phyloP scores from a whole-genome alignment of 2,329 filamentous ascomycete genomes.

The Aspergillus nomiae region DNA sequence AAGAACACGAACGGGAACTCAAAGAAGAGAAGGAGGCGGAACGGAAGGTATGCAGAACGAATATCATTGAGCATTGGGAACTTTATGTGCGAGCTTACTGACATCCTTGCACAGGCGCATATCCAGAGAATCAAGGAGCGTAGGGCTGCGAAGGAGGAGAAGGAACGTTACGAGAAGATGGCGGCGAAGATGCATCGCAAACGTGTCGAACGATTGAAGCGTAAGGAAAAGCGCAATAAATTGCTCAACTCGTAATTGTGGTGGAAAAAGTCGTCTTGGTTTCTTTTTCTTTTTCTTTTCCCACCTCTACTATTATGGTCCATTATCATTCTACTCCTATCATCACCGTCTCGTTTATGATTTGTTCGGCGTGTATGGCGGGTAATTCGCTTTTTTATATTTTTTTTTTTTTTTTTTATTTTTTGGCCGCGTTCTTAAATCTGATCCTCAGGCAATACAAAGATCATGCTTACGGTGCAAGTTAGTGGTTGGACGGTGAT shows the following conservation, averaged over 20 bases:
- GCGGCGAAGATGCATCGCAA: conserved; percentile 98
- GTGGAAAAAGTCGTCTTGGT: background rate
- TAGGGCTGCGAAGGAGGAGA: conserved; percentile 86
- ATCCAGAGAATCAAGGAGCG: conserved; percentile 82
- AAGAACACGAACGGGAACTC: conserved; percentile 93
- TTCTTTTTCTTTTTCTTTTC: conserved; percentile 3
- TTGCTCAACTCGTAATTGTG: conserved; percentile 44
- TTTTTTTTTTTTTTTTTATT: background rate
- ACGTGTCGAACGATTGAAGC: conserved; percentile 87
- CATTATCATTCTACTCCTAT: background rate
- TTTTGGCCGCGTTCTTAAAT: background rate
- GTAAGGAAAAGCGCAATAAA: conserved; percentile 87
- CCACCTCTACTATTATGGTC: no score
- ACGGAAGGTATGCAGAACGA: conserved; percentile 65
- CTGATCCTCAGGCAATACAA: background rate
- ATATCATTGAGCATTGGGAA: background rate
- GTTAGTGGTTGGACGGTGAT: background rate
- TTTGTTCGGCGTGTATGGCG: background rate
- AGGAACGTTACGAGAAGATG: conserved; percentile 88
- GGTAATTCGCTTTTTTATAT: background rate
- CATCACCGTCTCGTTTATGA: background rate
- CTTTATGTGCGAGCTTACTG: conserved; percentile 6
- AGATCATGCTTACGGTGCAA: background rate
- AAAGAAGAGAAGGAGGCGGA: conserved; percentile 94
- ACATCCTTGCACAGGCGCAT: conserved; percentile 58